Percentiles rank a stretch among this genome's conserved stretches.
phyloP scores from a whole-genome alignment of 371 early-diverging fungal genomes.

The Haplosporangium sp. region DNA sequence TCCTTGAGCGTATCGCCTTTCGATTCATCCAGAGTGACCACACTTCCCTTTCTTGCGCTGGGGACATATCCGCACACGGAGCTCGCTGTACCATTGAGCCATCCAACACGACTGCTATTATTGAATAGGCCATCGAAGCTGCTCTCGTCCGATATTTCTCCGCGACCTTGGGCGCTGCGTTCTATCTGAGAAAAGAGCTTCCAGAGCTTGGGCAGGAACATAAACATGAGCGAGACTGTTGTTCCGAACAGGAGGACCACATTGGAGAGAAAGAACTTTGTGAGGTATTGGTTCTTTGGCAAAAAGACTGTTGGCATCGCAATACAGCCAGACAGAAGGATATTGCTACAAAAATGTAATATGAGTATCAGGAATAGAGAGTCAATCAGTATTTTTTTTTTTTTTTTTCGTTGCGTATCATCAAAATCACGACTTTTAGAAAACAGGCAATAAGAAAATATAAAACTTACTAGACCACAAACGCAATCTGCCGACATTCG shows the following conservation, averaged over 20 bases:
- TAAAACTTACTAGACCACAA: constrained; percentile 69
- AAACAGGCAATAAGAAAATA: neutral
- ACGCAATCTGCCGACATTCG: constrained; percentile 69
- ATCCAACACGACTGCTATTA: constrained; percentile 13
- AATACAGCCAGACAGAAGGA: constrained; percentile 64
- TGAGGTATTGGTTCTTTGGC: constrained; percentile 63
- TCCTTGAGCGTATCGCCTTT: constrained; percentile 49
- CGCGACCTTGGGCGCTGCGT: neutral
- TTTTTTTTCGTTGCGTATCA: neutral
- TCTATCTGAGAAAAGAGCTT: constrained; percentile 39
- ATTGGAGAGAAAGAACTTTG: constrained; percentile 63
- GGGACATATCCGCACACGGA: constrained; percentile 3
- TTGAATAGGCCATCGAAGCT: constrained; percentile 39
- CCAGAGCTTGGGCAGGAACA: constrained; percentile 69
- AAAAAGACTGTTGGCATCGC: constrained; percentile 65
- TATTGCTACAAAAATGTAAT: constrained; percentile 57
- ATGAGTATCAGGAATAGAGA: neutral
- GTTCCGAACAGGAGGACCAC: constrained; percentile 67
- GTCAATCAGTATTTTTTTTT: neutral
- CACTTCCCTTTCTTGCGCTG: constrained; percentile 34
- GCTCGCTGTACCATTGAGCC: constrained; percentile 18
- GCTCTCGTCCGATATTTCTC: constrained; percentile 20
- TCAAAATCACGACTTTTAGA: too few relatives aligned
- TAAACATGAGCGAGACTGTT: constrained; percentile 62
- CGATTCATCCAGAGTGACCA: constrained; percentile 42